These are phyloP conservation scores for Phylloporus sp. DNA, from an alignment of 768 basidiomycete species.

Conservation along the genomic window DNA sequence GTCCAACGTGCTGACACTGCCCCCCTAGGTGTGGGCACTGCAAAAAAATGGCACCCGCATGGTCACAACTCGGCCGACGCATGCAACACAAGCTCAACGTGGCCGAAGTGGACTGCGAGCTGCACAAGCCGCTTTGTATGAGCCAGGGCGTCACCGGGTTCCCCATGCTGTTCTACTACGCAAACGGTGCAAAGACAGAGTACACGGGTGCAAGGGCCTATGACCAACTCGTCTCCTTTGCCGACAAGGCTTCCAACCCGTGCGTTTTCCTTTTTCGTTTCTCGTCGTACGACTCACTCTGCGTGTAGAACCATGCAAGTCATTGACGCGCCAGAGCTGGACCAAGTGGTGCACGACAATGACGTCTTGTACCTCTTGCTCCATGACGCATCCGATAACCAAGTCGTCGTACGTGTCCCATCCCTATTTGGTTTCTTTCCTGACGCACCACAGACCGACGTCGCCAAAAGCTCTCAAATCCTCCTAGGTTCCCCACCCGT, in stretches of 20 bases:
- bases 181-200: slow-evolving; percentile 57
- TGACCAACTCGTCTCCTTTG: slow-evolving; percentile 66
- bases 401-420: slow-evolving; percentile 29
- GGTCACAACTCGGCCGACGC: slow-evolving; percentile 65
- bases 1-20: not conserved
- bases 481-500: slow-evolving; percentile 47
- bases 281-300: not conserved
- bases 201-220: slow-evolving; percentile 72
- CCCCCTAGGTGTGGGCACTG: slow-evolving; percentile 92
- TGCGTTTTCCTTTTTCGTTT: slow-evolving; percentile 35
- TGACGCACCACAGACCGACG: slow-evolving; percentile 36
- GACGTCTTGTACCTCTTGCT: slow-evolving; percentile 46
- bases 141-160: slow-evolving; percentile 69
- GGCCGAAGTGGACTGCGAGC: slow-evolving; percentile 88
- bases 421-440: not conserved
- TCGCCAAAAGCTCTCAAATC: slow-evolving; percentile 52
- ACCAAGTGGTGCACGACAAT: slow-evolving; percentile 8
- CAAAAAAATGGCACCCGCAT: slow-evolving; percentile 85
- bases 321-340: slow-evolving; percentile 11
- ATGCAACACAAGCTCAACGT: slow-evolving; percentile 72
- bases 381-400: slow-evolving; percentile 31
- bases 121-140: slow-evolving; percentile 59
- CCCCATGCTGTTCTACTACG: slow-evolving; percentile 75
- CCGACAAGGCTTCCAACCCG: slow-evolving; percentile 69
- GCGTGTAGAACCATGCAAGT: slow-evolving; percentile 17